These are phyloP conservation scores for Fusarium nematophilum DNA, from an alignment of 2,329 filamentous ascomycete genomes.

Conservation along the genomic window DNA sequence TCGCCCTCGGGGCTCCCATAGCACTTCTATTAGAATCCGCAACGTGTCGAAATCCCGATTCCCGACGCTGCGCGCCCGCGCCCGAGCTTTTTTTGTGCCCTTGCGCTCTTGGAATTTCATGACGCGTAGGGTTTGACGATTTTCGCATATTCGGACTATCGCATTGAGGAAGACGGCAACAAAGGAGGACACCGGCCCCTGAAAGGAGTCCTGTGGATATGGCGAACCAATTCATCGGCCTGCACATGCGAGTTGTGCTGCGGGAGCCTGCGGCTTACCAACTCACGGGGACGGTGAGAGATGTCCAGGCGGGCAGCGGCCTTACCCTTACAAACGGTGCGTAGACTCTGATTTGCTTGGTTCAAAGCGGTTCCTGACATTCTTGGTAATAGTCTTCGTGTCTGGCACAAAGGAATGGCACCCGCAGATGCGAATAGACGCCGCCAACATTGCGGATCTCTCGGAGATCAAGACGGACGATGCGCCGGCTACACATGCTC, in stretches of 20 bases:
- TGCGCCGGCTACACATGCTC: conserved; percentile 42
- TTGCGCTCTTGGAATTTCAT: conserved; percentile 31
- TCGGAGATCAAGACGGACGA: conserved; percentile 52
- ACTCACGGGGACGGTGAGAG: conserved; percentile 76
- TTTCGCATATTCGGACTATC: conserved; percentile 22
- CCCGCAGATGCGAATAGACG: conserved; percentile 58
- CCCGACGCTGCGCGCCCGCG: conserved; percentile 8
- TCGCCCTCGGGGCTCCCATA: not conserved
- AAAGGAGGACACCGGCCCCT: not conserved
- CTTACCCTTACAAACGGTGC: conserved; percentile 79
- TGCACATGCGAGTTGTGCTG: conserved; percentile 80
- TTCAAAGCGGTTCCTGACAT: conserved; percentile 11
- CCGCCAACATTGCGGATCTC: conserved; percentile 59
- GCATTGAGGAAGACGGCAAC: conserved; percentile 12
- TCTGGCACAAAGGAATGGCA: conserved; percentile 56
- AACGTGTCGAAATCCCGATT: not conserved
- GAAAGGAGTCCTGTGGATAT: conserved; percentile 37
- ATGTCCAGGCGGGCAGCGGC: conserved; percentile 74
- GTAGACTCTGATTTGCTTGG: conserved; percentile 33
- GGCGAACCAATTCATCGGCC: conserved; percentile 77
- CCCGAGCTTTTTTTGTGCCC: conserved; percentile 10
- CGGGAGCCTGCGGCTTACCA: conserved; percentile 71
- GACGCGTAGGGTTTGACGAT: conserved; percentile 32
- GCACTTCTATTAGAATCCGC: not conserved
- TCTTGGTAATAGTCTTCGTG: conserved; percentile 50